Conservation (phyloP, 306 rosid genomes). For the Citrullus amarus region DNA sequence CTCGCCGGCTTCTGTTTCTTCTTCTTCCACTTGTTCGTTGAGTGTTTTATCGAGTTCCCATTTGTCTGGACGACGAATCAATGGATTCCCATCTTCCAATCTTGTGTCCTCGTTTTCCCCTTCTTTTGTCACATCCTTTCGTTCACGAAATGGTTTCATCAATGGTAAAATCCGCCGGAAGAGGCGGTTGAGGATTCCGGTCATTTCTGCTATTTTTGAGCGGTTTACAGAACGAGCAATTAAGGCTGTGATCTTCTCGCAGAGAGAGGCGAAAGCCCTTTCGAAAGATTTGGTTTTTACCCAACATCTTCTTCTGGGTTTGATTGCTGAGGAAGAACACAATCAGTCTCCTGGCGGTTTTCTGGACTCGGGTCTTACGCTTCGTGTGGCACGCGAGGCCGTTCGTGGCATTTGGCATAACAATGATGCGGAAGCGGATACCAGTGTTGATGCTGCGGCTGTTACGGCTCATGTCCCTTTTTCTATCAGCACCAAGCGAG, state of each 20-base stretch:
- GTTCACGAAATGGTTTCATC: neutral
- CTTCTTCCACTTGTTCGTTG: slow-evolving; percentile 5
- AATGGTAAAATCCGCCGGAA: neutral
- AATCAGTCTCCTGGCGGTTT: slow-evolving; percentile 35
- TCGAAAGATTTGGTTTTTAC: slow-evolving; percentile 47
- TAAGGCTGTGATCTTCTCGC: slow-evolving; percentile 54
- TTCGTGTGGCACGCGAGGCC: slow-evolving; percentile 48
- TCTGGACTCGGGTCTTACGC: slow-evolving; percentile 46
- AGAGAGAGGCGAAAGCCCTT: slow-evolving; percentile 53
- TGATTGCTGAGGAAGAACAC: slow-evolving; percentile 47
- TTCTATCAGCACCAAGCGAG: slow-evolving; percentile 52
- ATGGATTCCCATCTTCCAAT: neutral
- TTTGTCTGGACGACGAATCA: neutral
- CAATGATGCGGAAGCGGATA: neutral
- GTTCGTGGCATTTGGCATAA: slow-evolving; percentile 38
- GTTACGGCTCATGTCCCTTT: slow-evolving; percentile 31
- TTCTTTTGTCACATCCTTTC: neutral
- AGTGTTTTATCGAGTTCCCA: neutral
- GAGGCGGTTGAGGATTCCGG: slow-evolving; percentile 13
- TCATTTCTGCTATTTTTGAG: slow-evolving; percentile 41
- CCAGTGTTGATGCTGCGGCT: neutral
- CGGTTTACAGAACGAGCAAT: slow-evolving; percentile 77
- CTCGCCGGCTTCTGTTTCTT: slow-evolving; percentile 1
- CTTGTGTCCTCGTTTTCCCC: neutral
- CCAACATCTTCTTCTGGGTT: slow-evolving; percentile 72